These are phyloP conservation scores for Nidularia sp. DNA, from an alignment of 768 basidiomycete species.

Conservation along the genomic window DNA sequence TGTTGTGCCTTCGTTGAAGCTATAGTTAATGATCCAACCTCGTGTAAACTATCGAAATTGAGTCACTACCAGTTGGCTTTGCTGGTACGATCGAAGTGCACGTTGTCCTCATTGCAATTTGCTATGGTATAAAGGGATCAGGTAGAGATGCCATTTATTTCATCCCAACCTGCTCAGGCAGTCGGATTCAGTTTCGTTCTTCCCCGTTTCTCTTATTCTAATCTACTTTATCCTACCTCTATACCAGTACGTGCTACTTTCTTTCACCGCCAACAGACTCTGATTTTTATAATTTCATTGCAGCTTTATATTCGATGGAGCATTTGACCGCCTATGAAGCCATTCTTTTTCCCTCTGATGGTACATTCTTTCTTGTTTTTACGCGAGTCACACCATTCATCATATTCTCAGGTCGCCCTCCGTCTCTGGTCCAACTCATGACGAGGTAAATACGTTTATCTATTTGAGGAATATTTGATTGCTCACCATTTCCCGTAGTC, in stretches of 20 bases:
- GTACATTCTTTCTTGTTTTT: slow-evolving; percentile 16
- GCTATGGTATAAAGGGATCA: background rate
- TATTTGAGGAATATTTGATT: background rate
- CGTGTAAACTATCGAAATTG: too few relatives aligned
- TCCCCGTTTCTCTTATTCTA: background rate
- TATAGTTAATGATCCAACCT: too few relatives aligned
- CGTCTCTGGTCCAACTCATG: slow-evolving; percentile 70
- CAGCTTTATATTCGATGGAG: slow-evolving; percentile 44
- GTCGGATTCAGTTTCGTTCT: background rate
- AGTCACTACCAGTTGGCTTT: too few relatives aligned
- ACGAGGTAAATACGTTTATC: slow-evolving; percentile 46
- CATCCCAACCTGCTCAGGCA: background rate
- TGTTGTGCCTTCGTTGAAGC: too few relatives aligned
- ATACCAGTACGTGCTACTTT: background rate
- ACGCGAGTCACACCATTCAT: slow-evolving; percentile 1
- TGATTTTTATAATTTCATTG: background rate
- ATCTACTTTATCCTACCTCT: background rate
- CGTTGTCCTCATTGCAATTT: background rate
- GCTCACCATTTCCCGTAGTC: slow-evolving; percentile 21
- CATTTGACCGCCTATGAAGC: slow-evolving; percentile 62
- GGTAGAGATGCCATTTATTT: background rate
- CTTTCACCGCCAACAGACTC: slow-evolving; percentile 7
- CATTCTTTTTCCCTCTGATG: slow-evolving; percentile 76
- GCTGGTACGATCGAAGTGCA: background rate
- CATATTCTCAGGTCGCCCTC: slow-evolving; percentile 48